Conservation (phyloP, 352 stramenopile genomes). For the Thalassiosira mediterranea region DNA sequence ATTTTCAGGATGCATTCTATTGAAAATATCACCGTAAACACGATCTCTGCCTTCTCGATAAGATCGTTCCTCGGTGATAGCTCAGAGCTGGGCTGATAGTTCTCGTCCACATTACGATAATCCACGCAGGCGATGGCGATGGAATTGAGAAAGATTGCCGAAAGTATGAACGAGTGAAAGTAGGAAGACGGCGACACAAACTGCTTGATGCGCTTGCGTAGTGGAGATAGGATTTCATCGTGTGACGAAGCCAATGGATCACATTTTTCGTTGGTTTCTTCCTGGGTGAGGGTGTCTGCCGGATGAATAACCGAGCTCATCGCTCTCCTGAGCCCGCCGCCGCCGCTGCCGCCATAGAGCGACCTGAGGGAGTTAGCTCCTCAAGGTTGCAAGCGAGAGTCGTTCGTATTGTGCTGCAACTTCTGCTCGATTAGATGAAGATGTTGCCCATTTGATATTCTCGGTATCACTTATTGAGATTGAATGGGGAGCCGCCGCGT, state of each 20-base stretch:
- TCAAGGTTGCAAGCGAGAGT: too few relatives aligned
- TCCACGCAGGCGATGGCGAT: conserved; percentile 57
- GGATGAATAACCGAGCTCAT: not conserved
- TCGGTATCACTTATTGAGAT: too few relatives aligned
- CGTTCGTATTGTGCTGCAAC: too few relatives aligned
- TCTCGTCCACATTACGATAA: conserved; percentile 44
- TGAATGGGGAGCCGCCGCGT: too few relatives aligned
- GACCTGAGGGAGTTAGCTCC: too few relatives aligned
- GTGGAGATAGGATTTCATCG: conserved; percentile 10
- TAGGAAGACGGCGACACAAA: conserved; percentile 41
- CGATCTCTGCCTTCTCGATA: conserved; percentile 46
- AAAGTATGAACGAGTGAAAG: conserved; percentile 61
- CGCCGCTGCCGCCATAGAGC: too few relatives aligned
- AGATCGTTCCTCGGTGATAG: conserved; percentile 43
- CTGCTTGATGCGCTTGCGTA: conserved; percentile 17
- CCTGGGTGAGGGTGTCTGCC: not conserved
- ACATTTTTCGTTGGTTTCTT: not conserved
- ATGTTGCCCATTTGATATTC: too few relatives aligned
- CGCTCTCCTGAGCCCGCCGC: not conserved
- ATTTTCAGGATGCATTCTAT: conserved; percentile 59
- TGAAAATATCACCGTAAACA: conserved; percentile 61
- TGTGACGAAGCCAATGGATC: not conserved
- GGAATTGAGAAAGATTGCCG: conserved; percentile 53
- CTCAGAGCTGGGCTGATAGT: conserved; percentile 49
- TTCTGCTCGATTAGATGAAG: too few relatives aligned